Conservation (phyloP, 2,329 filamentous ascomycete genomes). For the Colletotrichum zoysiae region DNA sequence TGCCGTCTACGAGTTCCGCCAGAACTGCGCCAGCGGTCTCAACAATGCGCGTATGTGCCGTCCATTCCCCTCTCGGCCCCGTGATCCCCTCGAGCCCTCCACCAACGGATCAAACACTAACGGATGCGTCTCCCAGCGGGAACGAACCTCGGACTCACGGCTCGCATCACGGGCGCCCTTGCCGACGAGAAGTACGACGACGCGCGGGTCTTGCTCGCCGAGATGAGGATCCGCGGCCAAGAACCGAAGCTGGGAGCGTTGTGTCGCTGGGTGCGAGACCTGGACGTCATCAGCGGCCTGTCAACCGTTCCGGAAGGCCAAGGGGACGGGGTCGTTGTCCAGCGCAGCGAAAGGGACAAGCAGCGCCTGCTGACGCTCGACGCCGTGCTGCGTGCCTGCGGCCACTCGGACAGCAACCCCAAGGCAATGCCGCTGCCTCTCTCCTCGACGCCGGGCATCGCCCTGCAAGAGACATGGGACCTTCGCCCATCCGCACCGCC, state of each 20-base stretch:
- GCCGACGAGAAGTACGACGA: constrained; percentile 75
- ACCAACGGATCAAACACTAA: background rate
- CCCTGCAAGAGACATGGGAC: constrained; percentile 72
- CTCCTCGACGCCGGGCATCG: constrained; percentile 57
- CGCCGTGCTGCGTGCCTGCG: constrained; percentile 72
- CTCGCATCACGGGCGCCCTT: constrained; percentile 74
- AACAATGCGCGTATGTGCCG: constrained; percentile 63
- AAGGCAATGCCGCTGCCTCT: constrained; percentile 45
- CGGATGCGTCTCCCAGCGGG: constrained; percentile 7
- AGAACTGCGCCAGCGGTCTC: constrained; percentile 75
- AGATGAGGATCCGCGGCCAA: constrained; percentile 77
- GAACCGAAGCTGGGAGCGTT: constrained; percentile 76
- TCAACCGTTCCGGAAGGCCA: constrained; percentile 65
- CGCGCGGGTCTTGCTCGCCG: constrained; percentile 74
- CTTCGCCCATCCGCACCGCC: constrained; percentile 59
- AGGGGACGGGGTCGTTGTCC: constrained; percentile 44
- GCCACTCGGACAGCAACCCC: constrained; percentile 67
- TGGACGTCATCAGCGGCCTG: constrained; percentile 76
- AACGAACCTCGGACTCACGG: constrained; percentile 68
- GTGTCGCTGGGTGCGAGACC: constrained; percentile 78
- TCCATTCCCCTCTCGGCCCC: background rate
- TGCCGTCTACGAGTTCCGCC: constrained; percentile 77
- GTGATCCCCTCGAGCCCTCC: background rate
- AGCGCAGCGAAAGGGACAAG: constrained; percentile 60
- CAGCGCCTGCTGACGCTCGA: constrained; percentile 73